Conservation (phyloP, 2,329 filamentous ascomycete genomes). For the Huntiella decipiens region DNA sequence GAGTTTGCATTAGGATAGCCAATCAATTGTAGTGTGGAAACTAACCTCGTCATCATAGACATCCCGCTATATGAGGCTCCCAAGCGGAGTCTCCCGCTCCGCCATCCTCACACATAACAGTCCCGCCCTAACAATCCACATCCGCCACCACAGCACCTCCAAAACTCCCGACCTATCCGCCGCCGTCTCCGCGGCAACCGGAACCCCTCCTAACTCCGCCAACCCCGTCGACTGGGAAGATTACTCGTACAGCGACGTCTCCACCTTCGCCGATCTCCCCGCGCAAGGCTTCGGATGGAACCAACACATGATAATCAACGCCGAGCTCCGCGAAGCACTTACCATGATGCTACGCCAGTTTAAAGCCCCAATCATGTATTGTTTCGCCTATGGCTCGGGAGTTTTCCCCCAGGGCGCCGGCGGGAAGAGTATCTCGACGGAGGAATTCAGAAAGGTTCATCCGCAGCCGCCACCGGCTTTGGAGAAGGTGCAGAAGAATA, state of each 20-base stretch:
- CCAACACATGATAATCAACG: constrained; percentile 88
- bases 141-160: constrained; percentile 1
- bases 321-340: constrained; percentile 82
- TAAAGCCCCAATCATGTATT: constrained; percentile 81
- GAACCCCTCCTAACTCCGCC: not conserved
- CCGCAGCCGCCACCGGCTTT: constrained; percentile 67
- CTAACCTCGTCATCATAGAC: not conserved
- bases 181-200: not conserved
- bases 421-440: constrained; percentile 34
- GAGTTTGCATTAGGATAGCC: not conserved
- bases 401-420: constrained; percentile 65
- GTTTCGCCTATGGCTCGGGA: constrained; percentile 91
- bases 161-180: not conserved
- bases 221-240: constrained; percentile 23
- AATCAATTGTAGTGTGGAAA: not conserved
- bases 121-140: not conserved
- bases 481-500: constrained; percentile 65
- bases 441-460: constrained; percentile 47
- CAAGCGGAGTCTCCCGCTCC: not conserved
- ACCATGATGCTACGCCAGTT: constrained; percentile 82
- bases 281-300: constrained; percentile 65
- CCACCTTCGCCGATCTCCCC: constrained; percentile 26
- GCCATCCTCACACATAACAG: constrained; percentile 1
- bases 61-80: constrained; percentile 3
- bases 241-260: constrained; percentile 22